Base-by-base conservation (phyloP, 345 rosid species). In the Pistacia atlantica region DNA sequence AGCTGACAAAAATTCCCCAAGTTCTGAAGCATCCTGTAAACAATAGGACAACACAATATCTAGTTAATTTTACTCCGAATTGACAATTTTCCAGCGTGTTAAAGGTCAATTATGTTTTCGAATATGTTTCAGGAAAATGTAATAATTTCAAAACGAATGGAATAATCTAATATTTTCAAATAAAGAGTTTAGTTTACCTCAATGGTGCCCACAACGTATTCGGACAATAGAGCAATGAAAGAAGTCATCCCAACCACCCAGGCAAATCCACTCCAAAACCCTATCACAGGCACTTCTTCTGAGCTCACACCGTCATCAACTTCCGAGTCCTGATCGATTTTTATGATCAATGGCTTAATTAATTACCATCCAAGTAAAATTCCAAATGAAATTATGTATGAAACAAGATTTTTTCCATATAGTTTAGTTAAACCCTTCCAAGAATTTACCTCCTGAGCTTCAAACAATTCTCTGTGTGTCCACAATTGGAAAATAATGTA, bases 1-100 rank as follows among this genome's bases (percentile, higher is more conserved):
- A 95, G 82, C 96, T 90, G 48, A 95, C 89, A 10, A 97, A 93
- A 62, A 95, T 81, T 16, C 97, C 99, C 97, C 97, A 95, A 16
- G 97, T 35, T 84, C 85, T 8, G 99, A 93, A 67, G 97, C 92
- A 38, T 85, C 93, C 97, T 94, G 80, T 17, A 65, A 46, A 16
- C 28, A 61, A 67, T 1, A 33, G 46, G 7, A 31, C 33, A 31
- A 8, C 58, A 14, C 3, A n/a, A 9, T 33, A 4, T 25, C 16
- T 31, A 54, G 69, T 46, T 46, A 42, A 33, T 67, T 57, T 31
- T 69, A 16, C 49, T 2, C 17, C 11, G 9, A 42, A 20, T 65
- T 31, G 33, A 31, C 33, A 31, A 31, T 31, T 49, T 49, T 49
- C 54, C 54, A 49, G 3, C 2, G 12, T 7, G 54, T 8, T 49